Evolutionary conservation across 2,329 filamentous ascomycete genomes (phyloP), one percentile per base, ranked within the genome.

Genomic region (Fusarium equiseti): DNA sequence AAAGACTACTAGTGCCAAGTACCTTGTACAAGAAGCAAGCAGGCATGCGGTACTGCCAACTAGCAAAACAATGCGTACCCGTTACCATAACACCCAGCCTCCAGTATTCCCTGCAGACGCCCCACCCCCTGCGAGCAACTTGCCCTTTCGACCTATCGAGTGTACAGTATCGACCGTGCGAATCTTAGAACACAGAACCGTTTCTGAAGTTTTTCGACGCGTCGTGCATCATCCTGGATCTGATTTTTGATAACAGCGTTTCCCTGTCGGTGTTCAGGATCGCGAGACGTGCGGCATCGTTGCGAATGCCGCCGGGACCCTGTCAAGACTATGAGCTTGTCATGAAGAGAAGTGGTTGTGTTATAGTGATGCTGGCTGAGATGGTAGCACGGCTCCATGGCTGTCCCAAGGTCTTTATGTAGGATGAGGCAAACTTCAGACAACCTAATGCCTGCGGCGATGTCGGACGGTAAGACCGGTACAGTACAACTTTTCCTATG

Each of bases 61-160:
- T 53, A 53, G 50, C 55, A 60, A 65, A 68, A 53, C 56, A 62
- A 63, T 59, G 58, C 67, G 72, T 75, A 73, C 65, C 68, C 60
- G 72, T 72, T 74, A 74, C 72, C 58, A 73, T 61, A 72, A 70
- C 60, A 64, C 70, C 72, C 73, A 74, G 63, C 73, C 73, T 68
- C 72, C 70, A 63, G 48, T 50, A 66, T 68, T 65, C 58, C 56
- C 64, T 68, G 66, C 59, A 38, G 65, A 69, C 48, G 63, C 68
- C 72, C 72, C 68, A 72, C 68, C 61, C 46, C 45, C 49, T 72
- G 49, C 56, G 43, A 71, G 55, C 42, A 50, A 67, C 55, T 66
- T 62, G 42, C 57, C 40, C 29, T 48, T 59, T 71, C 32, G 51
- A 53, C 68, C 53, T 59, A 66, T 66, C 56, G 40, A 43, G 49